These are phyloP conservation scores for Colletotrichum zoysiae DNA, from an alignment of 2,329 filamentous ascomycete genomes.

Conservation along the genomic window DNA sequence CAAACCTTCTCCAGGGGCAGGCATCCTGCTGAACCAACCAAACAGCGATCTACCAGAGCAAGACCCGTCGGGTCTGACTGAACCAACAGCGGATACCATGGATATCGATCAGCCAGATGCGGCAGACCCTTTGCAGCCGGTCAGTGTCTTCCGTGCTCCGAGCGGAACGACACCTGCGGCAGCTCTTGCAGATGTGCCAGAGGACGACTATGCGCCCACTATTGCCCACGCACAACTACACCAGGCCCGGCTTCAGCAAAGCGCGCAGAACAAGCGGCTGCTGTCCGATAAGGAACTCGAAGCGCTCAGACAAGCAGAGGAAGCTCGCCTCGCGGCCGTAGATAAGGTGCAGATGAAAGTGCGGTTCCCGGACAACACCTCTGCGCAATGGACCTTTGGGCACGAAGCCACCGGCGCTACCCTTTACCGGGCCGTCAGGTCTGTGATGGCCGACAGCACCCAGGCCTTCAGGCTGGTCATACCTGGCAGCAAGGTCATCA, in stretches of 20 bases:
- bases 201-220: constrained; percentile 81
- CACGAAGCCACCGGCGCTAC: constrained; percentile 76
- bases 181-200: constrained; percentile 74
- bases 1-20: neutral
- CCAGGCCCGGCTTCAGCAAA: constrained; percentile 74
- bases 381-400: constrained; percentile 78
- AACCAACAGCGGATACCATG: constrained; percentile 46
- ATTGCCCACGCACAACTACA: constrained; percentile 81
- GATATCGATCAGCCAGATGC: constrained; percentile 44
- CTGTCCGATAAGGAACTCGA: constrained; percentile 86
- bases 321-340: constrained; percentile 74
- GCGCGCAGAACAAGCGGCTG: constrained; percentile 79
- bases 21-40: neutral
- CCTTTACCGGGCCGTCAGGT: constrained; percentile 80
- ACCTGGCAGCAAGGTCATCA: constrained; percentile 64
- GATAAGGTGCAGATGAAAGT: constrained; percentile 81
- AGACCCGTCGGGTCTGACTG: neutral
- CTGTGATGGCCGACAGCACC: constrained; percentile 73
- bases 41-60: neutral
- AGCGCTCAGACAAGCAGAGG: constrained; percentile 74
- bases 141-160: constrained; percentile 84
- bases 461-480: constrained; percentile 81
- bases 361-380: constrained; percentile 88
- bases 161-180: constrained; percentile 80
- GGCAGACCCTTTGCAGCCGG: constrained; percentile 59